These are phyloP conservation scores for Capsella bursapastoris DNA, from an alignment of 345 rosid genomes.

Conservation along the genomic window DNA sequence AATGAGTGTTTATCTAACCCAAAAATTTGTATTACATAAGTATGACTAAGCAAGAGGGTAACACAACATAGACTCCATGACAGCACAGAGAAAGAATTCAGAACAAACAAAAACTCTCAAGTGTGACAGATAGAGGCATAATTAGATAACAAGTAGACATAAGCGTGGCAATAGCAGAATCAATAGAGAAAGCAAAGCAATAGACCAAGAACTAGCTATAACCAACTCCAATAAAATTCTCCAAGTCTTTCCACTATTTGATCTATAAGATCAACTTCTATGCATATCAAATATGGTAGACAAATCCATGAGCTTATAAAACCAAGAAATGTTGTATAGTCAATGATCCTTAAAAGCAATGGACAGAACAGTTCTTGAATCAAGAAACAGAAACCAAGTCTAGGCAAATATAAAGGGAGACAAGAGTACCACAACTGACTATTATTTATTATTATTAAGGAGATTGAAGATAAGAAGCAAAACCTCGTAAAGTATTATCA, in stretches of 20 bases:
- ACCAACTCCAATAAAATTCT: not conserved
- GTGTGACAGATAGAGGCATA: not conserved
- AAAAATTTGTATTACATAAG: not conserved
- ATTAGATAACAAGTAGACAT: slow-evolving; percentile 9
- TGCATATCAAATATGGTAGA: not conserved
- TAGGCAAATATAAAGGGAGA: not conserved
- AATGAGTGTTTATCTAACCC: not conserved
- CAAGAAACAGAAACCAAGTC: not conserved
- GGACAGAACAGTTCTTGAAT: not conserved
- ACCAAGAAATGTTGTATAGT: not conserved
- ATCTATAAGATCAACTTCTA: not conserved
- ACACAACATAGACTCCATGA: not conserved
- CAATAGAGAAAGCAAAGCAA: not conserved
- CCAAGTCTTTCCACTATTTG: not conserved
- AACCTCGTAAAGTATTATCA: slow-evolving; percentile 7
- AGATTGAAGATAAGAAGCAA: too few species aligned
- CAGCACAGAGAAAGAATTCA: not conserved
- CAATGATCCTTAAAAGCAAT: slow-evolving; percentile 5
- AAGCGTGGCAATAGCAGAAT: not conserved
- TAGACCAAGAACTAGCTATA: not conserved
- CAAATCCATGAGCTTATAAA: slow-evolving; percentile 4
- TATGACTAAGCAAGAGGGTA: not conserved
- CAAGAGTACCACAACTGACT: not conserved
- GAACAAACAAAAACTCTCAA: slow-evolving; percentile 19
- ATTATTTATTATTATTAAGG: too few species aligned